Evolutionary conservation across 129 eudicot genomes (phyloP).

Genomic region (Escallonia rubra): DNA sequence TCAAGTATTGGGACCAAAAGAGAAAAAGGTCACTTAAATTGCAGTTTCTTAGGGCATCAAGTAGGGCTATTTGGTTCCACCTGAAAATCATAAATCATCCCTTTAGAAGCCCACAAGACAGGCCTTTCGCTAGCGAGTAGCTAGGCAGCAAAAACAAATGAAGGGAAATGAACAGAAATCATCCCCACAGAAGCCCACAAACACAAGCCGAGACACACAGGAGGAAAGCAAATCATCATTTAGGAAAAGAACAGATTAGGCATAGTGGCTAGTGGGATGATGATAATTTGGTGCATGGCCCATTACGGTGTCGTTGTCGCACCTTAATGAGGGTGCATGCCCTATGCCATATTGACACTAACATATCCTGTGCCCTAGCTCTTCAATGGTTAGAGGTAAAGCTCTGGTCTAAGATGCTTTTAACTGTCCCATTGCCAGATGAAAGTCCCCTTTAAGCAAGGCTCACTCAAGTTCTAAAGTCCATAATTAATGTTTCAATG

Average conservation of each 20-base stretch:
- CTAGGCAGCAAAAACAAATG: background rate
- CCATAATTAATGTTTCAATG: too few species aligned
- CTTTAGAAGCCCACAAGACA: background rate
- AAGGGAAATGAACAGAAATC: conserved; percentile 2
- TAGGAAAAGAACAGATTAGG: background rate
- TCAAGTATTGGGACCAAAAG: conserved; percentile 21
- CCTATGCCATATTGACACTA: background rate
- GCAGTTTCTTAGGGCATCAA: conserved; percentile 13
- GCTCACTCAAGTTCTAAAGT: too few species aligned
- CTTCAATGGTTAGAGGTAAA: background rate
- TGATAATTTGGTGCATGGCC: background rate
- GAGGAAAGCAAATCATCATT: background rate
- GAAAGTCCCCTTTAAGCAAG: too few species aligned
- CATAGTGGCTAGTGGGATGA: conserved; percentile 3
- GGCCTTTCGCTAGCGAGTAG: background rate
- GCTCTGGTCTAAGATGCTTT: background rate
- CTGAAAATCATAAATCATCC: background rate
- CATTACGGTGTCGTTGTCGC: conserved; percentile 1
- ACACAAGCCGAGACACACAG: background rate
- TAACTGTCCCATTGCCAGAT: too few species aligned
- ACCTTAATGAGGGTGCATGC: background rate
- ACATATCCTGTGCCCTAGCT: background rate
- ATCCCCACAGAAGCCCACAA: conserved; percentile 9
- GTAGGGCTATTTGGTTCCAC: conserved; percentile 13
- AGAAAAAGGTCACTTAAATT: conserved; percentile 5